These are phyloP conservation scores for Lipomyces yamadae DNA, from an alignment of 805 yeast species.

Conservation along the genomic window DNA sequence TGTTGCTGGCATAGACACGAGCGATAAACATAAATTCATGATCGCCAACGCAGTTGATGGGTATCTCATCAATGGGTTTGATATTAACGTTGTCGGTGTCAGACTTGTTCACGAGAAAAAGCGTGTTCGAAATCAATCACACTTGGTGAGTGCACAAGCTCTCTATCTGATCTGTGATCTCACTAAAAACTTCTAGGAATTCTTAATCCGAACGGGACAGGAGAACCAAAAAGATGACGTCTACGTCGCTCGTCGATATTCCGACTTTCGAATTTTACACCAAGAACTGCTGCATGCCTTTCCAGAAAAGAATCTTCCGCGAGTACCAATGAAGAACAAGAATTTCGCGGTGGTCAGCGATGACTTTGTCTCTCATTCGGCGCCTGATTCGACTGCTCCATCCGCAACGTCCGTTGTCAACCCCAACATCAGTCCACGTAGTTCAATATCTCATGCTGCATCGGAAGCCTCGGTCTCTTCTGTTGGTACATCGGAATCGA, in stretches of 20 bases:
- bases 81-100: conserved; percentile 73
- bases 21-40: conserved; percentile 34
- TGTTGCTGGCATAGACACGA: conserved; percentile 37
- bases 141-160: conserved; percentile 24
- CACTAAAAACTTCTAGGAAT: conserved; percentile 42
- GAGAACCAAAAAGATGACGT: conserved; percentile 45
- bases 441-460: conserved; percentile 24
- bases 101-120: conserved; percentile 41
- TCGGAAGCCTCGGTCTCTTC: conserved; percentile 25
- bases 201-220: conserved; percentile 55
- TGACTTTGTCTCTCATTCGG: conserved; percentile 22
- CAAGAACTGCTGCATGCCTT: conserved; percentile 48
- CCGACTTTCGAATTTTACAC: conserved; percentile 68
- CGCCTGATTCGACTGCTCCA: conserved; percentile 12
- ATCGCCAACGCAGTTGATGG: conserved; percentile 37
- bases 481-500: neutral
- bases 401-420: conserved; percentile 19
- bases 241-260: conserved; percentile 65
- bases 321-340: conserved; percentile 61
- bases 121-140: conserved; percentile 28
- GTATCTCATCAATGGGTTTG: conserved; percentile 58
- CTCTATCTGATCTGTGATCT: neutral
- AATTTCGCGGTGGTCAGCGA: conserved; percentile 17
- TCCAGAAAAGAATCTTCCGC: conserved; percentile 71
- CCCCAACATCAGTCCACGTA: conserved; percentile 31